Conservation (phyloP, 176 grass and related monocot genomes). For the Tillandsia fasciculata region DNA sequence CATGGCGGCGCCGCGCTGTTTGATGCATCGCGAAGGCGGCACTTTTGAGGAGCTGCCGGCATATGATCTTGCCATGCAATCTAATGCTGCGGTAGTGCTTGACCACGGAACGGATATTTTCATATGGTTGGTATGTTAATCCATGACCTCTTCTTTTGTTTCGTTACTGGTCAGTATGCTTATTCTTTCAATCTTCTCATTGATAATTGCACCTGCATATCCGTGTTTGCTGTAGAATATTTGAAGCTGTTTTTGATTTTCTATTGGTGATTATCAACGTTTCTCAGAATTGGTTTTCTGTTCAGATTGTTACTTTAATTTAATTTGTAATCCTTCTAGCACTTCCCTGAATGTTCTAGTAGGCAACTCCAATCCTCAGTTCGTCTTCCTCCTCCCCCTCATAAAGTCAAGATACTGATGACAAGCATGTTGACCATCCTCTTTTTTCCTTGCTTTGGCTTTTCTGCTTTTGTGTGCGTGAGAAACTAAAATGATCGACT, state of each 20-base stretch:
- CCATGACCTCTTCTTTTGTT: slow-evolving; percentile 12
- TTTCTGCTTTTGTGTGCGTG: background rate
- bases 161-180: background rate
- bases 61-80: slow-evolving; percentile 96
- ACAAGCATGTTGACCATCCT: background rate
- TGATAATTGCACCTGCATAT: too few relatives aligned
- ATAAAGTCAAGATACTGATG: background rate
- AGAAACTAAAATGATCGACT: background rate
- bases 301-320: too few relatives aligned
- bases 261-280: too few relatives aligned
- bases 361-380: too few relatives aligned
- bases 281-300: too few relatives aligned
- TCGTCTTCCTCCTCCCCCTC: too few relatives aligned
- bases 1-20: slow-evolving; percentile 79
- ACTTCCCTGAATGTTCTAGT: too few relatives aligned
- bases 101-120: slow-evolving; percentile 99
- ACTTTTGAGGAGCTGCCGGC: slow-evolving; percentile 93
- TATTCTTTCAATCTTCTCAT: background rate
- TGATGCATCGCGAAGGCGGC: slow-evolving; percentile 89
- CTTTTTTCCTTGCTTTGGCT: background rate
- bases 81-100: slow-evolving; percentile 76
- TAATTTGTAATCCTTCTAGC: too few relatives aligned
- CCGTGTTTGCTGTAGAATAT: too few relatives aligned
- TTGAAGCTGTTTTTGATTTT: too few relatives aligned
- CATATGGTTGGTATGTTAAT: slow-evolving; percentile 91